phyloP scores from a whole-genome alignment of 768 basidiomycete genomes.

The Chlorophyllum brunneum region DNA sequence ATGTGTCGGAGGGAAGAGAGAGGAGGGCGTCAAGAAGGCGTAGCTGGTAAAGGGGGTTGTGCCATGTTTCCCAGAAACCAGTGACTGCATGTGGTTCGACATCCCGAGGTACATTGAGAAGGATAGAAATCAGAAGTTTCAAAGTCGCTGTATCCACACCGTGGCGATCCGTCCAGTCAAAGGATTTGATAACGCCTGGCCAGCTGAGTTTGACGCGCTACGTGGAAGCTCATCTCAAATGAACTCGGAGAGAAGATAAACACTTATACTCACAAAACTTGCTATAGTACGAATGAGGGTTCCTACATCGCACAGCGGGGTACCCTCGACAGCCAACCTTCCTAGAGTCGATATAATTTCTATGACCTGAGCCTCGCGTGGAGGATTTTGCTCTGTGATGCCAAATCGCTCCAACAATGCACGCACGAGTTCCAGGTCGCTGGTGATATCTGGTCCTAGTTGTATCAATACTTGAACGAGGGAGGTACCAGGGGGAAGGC shows the following conservation, averaged over 20 bases:
- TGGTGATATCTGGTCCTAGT: slow-evolving; percentile 76
- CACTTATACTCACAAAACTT: slow-evolving; percentile 57
- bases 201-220: slow-evolving; percentile 72
- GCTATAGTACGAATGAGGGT: slow-evolving; percentile 68
- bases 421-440: slow-evolving; percentile 65
- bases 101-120: slow-evolving; percentile 77
- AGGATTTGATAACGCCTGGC: slow-evolving; percentile 78
- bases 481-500: slow-evolving; percentile 62
- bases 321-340: slow-evolving; percentile 69
- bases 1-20: slow-evolving; percentile 84
- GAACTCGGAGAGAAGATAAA: neutral
- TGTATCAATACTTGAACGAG: slow-evolving; percentile 75
- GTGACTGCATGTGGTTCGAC: slow-evolving; percentile 74
- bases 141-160: slow-evolving; percentile 88
- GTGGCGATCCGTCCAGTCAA: slow-evolving; percentile 80
- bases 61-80: slow-evolving; percentile 86
- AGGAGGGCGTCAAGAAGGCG: slow-evolving; percentile 86
- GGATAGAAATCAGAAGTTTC: slow-evolving; percentile 84
- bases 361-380: slow-evolving; percentile 63
- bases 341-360: slow-evolving; percentile 70
- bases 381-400: slow-evolving; percentile 67
- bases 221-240: slow-evolving; percentile 13
- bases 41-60: slow-evolving; percentile 80
- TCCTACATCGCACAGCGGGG: slow-evolving; percentile 68
- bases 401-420: slow-evolving; percentile 73